Percentiles rank a stretch among this genome's conserved stretches.
Conservation (phyloP, 345 rosid genomes). For the Balakata baccata region DNA sequence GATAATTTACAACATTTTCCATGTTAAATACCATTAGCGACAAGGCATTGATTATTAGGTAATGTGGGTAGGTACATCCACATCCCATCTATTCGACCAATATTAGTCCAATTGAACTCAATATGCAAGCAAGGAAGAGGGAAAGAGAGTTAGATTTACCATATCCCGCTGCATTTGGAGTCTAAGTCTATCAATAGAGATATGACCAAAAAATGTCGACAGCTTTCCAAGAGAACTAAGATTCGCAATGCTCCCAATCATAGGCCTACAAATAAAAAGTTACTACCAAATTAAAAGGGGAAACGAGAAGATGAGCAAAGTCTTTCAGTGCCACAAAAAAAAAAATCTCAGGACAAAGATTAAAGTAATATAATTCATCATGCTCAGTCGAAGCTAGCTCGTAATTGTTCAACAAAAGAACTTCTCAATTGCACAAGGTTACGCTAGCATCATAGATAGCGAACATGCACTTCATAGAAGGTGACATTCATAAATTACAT, state of each 20-base stretch:
- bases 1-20: not conserved
- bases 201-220: constrained; percentile 60
- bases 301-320: constrained; percentile 1
- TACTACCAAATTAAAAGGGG: not conserved
- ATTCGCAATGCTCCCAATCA: constrained; percentile 58
- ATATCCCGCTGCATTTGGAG: constrained; percentile 48
- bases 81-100: not conserved
- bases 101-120: not conserved
- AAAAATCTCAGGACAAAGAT: constrained; percentile 1
- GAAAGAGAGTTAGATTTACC: constrained; percentile 33
- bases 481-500: not conserved
- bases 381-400: not conserved
- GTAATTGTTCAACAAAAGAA: not conserved
- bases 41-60: not conserved
- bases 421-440: not conserved
- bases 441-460: not conserved
- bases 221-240: constrained; percentile 50
- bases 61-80: not conserved
- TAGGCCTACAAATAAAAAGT: constrained; percentile 51
- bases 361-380: not conserved
- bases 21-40: not conserved
- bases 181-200: constrained; percentile 41
- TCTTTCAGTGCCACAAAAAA: not conserved
- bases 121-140: not conserved
- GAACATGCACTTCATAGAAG: not conserved